A percentile compares a stretch with the other conserved stretches of the same genome.
Evolutionary conservation across 192 early-diverging fungal genomes (phyloP).

Genomic region (Coemansia sp.): DNA sequence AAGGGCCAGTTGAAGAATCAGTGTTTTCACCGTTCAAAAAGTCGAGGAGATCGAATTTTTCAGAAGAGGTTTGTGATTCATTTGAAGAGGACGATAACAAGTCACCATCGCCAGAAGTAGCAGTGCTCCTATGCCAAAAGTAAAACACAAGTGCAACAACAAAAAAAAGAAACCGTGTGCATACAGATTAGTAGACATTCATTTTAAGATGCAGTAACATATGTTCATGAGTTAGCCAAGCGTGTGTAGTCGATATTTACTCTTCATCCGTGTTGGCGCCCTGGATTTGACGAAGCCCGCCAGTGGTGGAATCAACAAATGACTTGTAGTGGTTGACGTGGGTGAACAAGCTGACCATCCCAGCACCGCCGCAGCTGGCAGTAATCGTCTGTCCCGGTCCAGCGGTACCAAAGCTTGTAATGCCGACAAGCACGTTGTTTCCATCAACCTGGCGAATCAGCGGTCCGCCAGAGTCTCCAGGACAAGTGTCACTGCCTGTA

Average conservation of each 20-base stretch:
- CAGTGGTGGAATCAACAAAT: conserved; percentile 48
- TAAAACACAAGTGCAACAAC: background rate
- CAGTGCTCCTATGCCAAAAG: conserved; percentile 10
- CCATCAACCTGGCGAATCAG: conserved; percentile 46
- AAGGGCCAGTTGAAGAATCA: background rate
- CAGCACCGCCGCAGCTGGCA: conserved; percentile 40
- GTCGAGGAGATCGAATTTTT: background rate
- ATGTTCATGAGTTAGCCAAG: background rate
- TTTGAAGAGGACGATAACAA: background rate
- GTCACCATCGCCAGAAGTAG: conserved; percentile 1
- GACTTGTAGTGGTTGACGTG: conserved; percentile 45
- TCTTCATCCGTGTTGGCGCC: conserved; percentile 16
- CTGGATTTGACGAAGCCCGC: conserved; percentile 36
- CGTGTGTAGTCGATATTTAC: conserved; percentile 24
- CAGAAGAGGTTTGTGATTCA: background rate
- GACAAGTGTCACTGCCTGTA: conserved; percentile 43
- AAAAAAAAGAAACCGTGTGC: background rate
- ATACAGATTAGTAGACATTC: background rate
- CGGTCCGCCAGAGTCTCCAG: conserved; percentile 57
- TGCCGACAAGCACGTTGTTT: conserved; percentile 41
- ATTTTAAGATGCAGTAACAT: background rate
- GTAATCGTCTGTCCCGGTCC: conserved; percentile 35
- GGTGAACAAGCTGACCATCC: conserved; percentile 55
- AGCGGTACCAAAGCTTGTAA: conserved; percentile 55
- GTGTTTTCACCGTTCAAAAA: background rate